Conservation (phyloP, 2,329 filamentous ascomycete genomes). For the Penicillium sp. region DNA sequence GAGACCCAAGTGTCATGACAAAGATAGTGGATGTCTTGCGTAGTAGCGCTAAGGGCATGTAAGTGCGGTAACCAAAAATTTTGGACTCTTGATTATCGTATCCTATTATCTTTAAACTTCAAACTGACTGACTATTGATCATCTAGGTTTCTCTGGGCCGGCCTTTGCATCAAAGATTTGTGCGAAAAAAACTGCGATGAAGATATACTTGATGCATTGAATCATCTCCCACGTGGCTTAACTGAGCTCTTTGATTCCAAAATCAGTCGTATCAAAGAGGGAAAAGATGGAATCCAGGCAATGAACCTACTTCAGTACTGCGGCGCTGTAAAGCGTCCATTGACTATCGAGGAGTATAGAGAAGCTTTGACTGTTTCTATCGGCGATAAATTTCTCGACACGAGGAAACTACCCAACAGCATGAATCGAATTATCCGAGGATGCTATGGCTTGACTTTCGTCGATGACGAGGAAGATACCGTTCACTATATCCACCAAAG, state of each 20-base stretch:
- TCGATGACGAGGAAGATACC: neutral
- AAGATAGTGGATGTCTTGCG: slow-evolving; percentile 15
- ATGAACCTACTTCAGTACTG: neutral
- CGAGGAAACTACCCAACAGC: neutral
- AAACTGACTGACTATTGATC: too few relatives aligned
- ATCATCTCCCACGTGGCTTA: neutral
- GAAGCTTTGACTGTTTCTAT: neutral
- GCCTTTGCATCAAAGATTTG: neutral
- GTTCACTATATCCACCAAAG: slow-evolving; percentile 4
- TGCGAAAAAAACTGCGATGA: neutral
- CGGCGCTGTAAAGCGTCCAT: neutral
- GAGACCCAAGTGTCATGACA: slow-evolving; percentile 10
- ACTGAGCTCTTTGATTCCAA: slow-evolving; percentile 1
- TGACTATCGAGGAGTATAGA: neutral
- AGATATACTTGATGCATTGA: neutral
- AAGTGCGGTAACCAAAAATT: neutral
- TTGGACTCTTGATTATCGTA: neutral
- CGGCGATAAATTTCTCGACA: neutral
- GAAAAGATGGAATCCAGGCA: neutral
- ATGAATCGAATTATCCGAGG: neutral
- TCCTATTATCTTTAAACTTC: neutral
- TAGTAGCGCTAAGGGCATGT: slow-evolving; percentile 22
- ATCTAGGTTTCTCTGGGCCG: slow-evolving; percentile 1
- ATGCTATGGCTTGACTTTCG: neutral
- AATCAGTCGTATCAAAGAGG: neutral